phyloP scores from a whole-genome alignment of 2,329 filamentous ascomycete species.

The Trichoderma oligosporum region DNA sequence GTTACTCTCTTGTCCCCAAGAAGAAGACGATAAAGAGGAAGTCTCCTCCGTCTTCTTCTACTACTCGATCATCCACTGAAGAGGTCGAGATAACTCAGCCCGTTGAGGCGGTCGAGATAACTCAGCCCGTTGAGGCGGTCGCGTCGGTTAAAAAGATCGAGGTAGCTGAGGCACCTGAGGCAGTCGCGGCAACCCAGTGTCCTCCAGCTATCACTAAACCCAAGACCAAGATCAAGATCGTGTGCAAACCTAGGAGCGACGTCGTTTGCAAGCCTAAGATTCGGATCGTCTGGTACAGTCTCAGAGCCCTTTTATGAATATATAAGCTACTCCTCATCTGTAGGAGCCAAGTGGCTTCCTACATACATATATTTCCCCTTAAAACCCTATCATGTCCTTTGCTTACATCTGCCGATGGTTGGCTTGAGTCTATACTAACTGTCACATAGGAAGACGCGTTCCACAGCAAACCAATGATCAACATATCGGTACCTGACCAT shows the following conservation, averaged over 20 bases:
- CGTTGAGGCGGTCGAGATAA: neutral
- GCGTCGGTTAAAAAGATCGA: no score
- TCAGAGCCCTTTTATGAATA: neutral
- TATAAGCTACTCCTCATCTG: neutral
- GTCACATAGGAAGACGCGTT: conserved; percentile 76
- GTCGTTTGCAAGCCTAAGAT: neutral
- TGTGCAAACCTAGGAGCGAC: neutral
- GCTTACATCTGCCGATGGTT: no score
- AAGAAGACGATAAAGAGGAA: neutral
- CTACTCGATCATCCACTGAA: neutral
- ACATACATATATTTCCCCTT: no score
- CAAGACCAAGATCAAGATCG: neutral
- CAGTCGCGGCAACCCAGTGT: neutral
- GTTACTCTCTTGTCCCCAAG: neutral
- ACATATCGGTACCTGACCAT: conserved; percentile 80
- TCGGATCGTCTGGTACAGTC: neutral
- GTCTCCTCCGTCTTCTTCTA: neutral
- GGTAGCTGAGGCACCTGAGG: no score
- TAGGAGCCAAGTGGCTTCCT: neutral
- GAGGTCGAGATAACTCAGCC: neutral
- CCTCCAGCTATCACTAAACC: no score
- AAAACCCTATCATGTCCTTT: no score
- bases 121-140: neutral
- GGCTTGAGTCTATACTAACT: conserved; percentile 21
- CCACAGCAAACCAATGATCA: conserved; percentile 76